phyloP scores from a whole-genome alignment of 1,284 basidiomycete genomes.

The Trametes versicolor region DNA sequence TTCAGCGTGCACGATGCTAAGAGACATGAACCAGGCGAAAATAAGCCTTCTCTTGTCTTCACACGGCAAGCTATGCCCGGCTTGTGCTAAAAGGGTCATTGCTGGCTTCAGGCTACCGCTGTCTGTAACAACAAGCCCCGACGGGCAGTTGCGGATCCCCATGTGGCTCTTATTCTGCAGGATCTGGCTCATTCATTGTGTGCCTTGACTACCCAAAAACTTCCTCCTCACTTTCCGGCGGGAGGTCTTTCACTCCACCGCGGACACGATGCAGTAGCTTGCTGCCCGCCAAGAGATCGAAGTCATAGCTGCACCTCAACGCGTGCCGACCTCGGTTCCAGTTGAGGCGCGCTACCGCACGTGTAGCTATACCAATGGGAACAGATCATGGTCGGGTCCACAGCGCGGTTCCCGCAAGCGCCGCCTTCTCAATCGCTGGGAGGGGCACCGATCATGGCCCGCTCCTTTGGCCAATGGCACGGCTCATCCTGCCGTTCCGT shows the following conservation, averaged over 20 bases:
- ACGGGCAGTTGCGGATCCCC: background rate
- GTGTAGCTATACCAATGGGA: background rate
- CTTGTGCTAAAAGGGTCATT: background rate
- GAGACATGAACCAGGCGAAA: background rate
- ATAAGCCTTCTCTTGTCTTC: background rate
- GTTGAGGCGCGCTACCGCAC: background rate
- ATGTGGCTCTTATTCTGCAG: no score
- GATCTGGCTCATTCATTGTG: no score
- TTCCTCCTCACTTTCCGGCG: no score
- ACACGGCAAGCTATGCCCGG: background rate
- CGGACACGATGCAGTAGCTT: background rate
- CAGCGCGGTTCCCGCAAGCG: constrained; percentile 3
- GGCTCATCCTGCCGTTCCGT: constrained; percentile 7
- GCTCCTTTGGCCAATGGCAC: background rate
- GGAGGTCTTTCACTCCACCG: no score
- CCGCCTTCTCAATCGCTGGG: constrained; percentile 16
- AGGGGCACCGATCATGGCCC: background rate
- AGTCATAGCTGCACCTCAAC: background rate
- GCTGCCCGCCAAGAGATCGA: background rate
- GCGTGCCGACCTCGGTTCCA: background rate
- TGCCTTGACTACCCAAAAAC: no score
- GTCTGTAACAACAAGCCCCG: background rate
- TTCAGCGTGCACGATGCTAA: background rate
- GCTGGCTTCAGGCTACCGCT: background rate
- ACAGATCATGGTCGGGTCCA: background rate